Percentiles rank a stretch among this genome's conserved stretches.
Conservation (phyloP, 352 stramenopile species). For the Phytophthora sansomeana region DNA sequence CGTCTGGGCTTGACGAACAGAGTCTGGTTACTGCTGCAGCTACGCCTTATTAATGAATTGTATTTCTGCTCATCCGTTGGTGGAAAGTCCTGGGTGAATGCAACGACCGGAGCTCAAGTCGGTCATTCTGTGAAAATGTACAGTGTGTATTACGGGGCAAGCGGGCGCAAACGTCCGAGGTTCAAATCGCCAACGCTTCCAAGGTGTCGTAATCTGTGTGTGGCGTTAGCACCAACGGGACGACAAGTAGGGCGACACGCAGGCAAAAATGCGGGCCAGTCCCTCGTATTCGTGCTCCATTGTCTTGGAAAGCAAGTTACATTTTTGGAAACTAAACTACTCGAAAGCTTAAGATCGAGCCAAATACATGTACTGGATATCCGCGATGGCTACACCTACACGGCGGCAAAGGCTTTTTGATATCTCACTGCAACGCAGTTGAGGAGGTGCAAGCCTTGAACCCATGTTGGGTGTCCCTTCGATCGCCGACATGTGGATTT, state of each 20-base stretch:
- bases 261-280: not conserved
- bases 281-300: not conserved
- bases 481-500: slow-evolving; percentile 33
- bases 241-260: not conserved
- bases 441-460: slow-evolving; percentile 7
- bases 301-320: not conserved
- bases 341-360: too few relatives aligned
- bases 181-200: slow-evolving; percentile 14
- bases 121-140: not conserved
- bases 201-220: slow-evolving; percentile 26
- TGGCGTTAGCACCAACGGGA: slow-evolving; percentile 6
- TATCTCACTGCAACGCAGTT: slow-evolving; percentile 12
- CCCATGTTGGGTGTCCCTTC: slow-evolving; percentile 24
- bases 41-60: slow-evolving; percentile 18
- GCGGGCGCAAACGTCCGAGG: slow-evolving; percentile 17
- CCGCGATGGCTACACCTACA: not conserved
- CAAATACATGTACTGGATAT: too few relatives aligned
- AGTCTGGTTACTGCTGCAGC: not conserved
- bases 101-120: not conserved
- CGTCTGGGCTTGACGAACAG: slow-evolving; percentile 16
- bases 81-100: not conserved
- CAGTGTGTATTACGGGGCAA: not conserved
- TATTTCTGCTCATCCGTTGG: not conserved
- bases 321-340: not conserved
- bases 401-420: not conserved